These are phyloP conservation scores for Mycena metata DNA, from an alignment of 768 basidiomycete genomes.

Conservation along the genomic window DNA sequence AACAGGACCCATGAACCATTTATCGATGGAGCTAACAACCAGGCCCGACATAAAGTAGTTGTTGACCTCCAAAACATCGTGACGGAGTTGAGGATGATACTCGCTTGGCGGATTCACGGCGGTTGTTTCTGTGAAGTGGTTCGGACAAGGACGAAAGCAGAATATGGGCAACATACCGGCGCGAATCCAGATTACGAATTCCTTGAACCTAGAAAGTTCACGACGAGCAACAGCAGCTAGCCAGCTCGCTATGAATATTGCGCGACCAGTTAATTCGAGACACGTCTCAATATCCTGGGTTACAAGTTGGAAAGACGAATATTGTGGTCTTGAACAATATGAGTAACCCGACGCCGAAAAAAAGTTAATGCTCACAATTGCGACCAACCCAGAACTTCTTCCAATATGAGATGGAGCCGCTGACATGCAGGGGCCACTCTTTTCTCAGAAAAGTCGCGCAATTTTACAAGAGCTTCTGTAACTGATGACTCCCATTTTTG, in stretches of 20 bases:
- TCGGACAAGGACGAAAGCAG: constrained; percentile 34
- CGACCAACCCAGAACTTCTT: constrained; percentile 86
- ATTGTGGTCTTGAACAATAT: constrained; percentile 64
- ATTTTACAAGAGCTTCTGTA: constrained; percentile 74
- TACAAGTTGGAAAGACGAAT: constrained; percentile 66
- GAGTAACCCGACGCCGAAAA: constrained; percentile 23
- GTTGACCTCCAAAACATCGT: constrained; percentile 86
- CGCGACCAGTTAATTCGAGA: constrained; percentile 65
- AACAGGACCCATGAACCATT: constrained; percentile 80
- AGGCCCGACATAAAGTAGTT: constrained; percentile 83
- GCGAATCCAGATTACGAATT: constrained; percentile 84
- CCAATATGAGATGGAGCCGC: constrained; percentile 79
- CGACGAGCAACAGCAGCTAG: constrained; percentile 74
- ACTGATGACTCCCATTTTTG: constrained; percentile 88
- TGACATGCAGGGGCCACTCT: constrained; percentile 81
- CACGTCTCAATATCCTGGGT: constrained; percentile 65
- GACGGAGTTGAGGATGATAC: constrained; percentile 62
- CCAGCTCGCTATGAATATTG: constrained; percentile 77
- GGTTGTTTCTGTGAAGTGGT: constrained; percentile 55
- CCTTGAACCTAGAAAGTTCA: constrained; percentile 80
- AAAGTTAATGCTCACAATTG: constrained; percentile 62
- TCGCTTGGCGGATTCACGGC: constrained; percentile 69
- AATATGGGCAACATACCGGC: constrained; percentile 64
- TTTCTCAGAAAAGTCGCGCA: constrained; percentile 81
- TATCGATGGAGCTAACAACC: constrained; percentile 76